Evolutionary conservation across 805 yeast species (phyloP).

Genomic region (Lipomyces lipofer): DNA sequence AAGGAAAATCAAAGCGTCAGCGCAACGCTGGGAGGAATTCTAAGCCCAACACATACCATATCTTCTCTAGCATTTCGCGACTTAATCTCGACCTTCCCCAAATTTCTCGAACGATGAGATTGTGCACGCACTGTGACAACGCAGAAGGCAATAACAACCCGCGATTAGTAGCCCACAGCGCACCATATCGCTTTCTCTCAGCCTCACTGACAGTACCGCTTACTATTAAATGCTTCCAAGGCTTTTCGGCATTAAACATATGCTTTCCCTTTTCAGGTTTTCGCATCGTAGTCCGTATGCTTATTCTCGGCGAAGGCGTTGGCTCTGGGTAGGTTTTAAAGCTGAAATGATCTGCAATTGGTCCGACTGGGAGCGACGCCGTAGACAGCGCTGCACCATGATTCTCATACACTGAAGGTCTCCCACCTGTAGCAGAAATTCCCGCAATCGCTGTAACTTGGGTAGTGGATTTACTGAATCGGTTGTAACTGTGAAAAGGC

Average conservation of each 20-base stretch:
- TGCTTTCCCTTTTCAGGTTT: constrained; percentile 29
- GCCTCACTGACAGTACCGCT: constrained; percentile 39
- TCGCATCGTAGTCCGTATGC: constrained; percentile 33
- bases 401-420: not conserved
- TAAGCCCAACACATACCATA: constrained; percentile 58
- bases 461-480: not conserved
- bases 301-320: not conserved
- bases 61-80: constrained; percentile 55
- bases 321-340: no score
- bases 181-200: constrained; percentile 88
- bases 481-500: constrained; percentile 1
- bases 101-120: constrained; percentile 65
- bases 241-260: constrained; percentile 32
- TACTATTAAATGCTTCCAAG: constrained; percentile 32
- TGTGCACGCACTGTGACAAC: constrained; percentile 26
- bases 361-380: constrained; percentile 3
- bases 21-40: not conserved
- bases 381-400: constrained; percentile 2
- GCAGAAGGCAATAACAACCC: constrained; percentile 45
- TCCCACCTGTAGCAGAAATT: not conserved
- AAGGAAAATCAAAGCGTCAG: not conserved
- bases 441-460: not conserved
- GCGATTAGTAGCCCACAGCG: constrained; percentile 88
- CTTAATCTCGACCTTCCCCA: constrained; percentile 82
- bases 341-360: no score